A percentile compares a stretch with the other conserved stretches of the same genome.
These are phyloP conservation scores for Oryza australiensis DNA, from an alignment of 176 grass and related monocot species.

Conservation along the genomic window DNA sequence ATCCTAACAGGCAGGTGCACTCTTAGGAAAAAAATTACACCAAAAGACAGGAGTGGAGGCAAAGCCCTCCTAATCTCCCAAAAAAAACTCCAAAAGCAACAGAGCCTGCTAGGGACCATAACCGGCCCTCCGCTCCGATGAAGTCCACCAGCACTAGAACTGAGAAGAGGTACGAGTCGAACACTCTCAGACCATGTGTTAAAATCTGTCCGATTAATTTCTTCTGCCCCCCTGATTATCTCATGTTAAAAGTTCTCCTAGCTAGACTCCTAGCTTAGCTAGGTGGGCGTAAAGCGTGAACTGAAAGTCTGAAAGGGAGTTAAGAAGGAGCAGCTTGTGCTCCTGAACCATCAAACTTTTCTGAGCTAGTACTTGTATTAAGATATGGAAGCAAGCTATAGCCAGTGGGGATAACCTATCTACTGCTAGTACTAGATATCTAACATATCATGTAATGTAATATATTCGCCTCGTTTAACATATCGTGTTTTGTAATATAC, in stretches of 20 bases:
- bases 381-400: not conserved
- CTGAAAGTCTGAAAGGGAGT: not conserved
- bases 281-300: slow-evolving; percentile 22
- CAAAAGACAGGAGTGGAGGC: no score
- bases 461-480: not conserved
- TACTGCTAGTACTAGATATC: not conserved
- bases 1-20: no score
- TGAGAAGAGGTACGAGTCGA: no score
- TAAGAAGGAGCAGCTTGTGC: not conserved
- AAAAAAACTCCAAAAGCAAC: no score
- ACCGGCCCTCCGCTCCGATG: no score
- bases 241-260: not conserved
- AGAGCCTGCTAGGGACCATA: no score
- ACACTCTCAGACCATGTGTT: no score
- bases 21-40: no score
- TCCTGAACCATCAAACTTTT: slow-evolving; percentile 10
- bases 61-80: no score
- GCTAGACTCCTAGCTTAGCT: not conserved
- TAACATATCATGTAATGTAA: not conserved
- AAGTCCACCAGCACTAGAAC: no score
- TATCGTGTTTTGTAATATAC: not conserved
- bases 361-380: slow-evolving; percentile 6
- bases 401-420: not conserved
- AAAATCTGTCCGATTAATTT: not conserved
- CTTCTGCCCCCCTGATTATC: not conserved